Base-by-base conservation (phyloP, 176 grass and related monocot species). In the Raddia guianensis region DNA sequence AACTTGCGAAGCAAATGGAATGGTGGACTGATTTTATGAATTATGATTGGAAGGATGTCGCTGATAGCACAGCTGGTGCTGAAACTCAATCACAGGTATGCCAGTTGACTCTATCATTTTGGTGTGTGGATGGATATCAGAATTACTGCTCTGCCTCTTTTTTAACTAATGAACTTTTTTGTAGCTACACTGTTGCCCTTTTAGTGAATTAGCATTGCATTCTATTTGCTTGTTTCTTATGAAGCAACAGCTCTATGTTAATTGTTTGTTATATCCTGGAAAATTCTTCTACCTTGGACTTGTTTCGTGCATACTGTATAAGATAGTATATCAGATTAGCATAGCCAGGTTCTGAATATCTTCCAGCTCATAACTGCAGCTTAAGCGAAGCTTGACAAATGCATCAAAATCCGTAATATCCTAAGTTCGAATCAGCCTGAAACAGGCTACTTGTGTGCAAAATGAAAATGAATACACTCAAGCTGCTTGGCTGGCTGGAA, bases 1-100 rank as follows among this genome's bases (percentile, higher is more conserved):
- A 92, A 54, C 77, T 92, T 40, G 77, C 64, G 49, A 89, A 89
- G 70, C 83, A 86, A 76, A 83, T 57, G 49, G 90, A 92, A 86
- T 92, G 86, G 90, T 86, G 87, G 86, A 89, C 75, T 8, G 80
- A 86, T 48, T 80, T 92, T 20, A 86, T 92, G 74, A 86, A 71
- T 66, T 80, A 75, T 49, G 83, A 86, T 53, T 92, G 79, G 83
- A 80, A 75, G 65, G 86, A 89, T 3, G 53, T 80, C 45, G 69
- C 53, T 79, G 90, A 86, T 65, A 84, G 76, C 48, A 20, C 56
- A 63, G 59, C 59, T 61, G 45, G 56, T 18, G 35, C 57, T 55
- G 76, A 83, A 80, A 58, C 66, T 66, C 86, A 57, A 37, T 20
- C 72, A 11, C 84, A 83, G 90, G 86, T 89, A 83, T 67, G 64